Conservation (phyloP, 2,329 filamentous ascomycete species). For the Colletotrichum lini region DNA sequence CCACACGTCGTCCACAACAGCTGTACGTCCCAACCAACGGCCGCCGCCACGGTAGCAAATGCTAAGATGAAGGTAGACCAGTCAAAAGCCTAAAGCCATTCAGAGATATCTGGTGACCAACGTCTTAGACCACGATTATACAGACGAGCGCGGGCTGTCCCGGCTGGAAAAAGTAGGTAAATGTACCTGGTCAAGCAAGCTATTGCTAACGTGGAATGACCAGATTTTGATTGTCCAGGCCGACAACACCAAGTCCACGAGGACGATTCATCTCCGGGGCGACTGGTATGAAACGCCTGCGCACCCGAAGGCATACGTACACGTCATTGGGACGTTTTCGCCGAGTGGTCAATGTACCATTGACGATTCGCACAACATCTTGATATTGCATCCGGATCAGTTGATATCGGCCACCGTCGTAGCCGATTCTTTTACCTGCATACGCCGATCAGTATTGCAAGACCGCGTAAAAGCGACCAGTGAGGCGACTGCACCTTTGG, state of each 20-base stretch:
- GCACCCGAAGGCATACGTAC: slow-evolving; percentile 81
- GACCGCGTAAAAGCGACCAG: slow-evolving; percentile 94
- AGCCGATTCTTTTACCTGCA: slow-evolving; percentile 95
- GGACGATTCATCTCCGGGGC: slow-evolving; percentile 82
- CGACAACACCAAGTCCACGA: slow-evolving; percentile 77
- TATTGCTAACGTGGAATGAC: slow-evolving; percentile 40
- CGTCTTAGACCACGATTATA: slow-evolving; percentile 78
- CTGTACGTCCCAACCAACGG: slow-evolving; percentile 54
- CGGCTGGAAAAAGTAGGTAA: slow-evolving; percentile 79
- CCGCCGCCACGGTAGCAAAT: slow-evolving; percentile 51
- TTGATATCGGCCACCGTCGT: slow-evolving; percentile 95
- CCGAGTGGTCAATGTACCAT: slow-evolving; percentile 81
- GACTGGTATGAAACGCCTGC: slow-evolving; percentile 90
- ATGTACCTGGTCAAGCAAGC: neutral
- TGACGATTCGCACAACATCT: slow-evolving; percentile 84
- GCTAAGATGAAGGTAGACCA: slow-evolving; percentile 79
- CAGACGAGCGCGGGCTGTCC: slow-evolving; percentile 71
- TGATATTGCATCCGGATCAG: slow-evolving; percentile 95
- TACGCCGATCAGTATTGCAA: slow-evolving; percentile 91
- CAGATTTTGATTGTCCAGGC: slow-evolving; percentile 87
- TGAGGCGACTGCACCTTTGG: slow-evolving; percentile 82
- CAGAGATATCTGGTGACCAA: slow-evolving; percentile 89
- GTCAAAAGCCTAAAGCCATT: slow-evolving; percentile 79
- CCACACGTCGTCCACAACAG: slow-evolving; percentile 45
- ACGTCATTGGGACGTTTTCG: slow-evolving; percentile 86